Conservation (phyloP, 202 grass and related monocot species). For the Eragrostis tef region DNA sequence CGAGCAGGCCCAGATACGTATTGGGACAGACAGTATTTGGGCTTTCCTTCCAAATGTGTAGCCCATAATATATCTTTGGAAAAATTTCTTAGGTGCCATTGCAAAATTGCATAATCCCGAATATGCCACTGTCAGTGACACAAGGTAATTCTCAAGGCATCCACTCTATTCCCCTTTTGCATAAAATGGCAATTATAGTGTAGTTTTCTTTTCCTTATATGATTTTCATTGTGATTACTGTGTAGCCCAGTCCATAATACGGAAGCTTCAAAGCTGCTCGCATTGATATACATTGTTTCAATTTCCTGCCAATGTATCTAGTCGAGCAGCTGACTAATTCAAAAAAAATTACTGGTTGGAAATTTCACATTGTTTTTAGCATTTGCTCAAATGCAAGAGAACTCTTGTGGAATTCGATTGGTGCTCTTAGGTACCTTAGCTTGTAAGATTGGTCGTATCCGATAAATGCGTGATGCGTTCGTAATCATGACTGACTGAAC, state of each 20-base stretch:
- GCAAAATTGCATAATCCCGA: no score
- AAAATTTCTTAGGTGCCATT: no score
- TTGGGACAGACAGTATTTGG: no score
- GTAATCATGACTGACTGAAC: not conserved
- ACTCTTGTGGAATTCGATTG: not conserved
- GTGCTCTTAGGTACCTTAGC: not conserved
- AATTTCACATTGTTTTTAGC: not conserved
- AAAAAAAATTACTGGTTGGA: not conserved
- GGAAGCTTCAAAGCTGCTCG: not conserved
- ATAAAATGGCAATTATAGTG: not conserved
- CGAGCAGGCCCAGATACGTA: no score
- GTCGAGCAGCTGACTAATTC: not conserved
- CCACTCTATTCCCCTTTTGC: slow-evolving; percentile 2
- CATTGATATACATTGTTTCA: slow-evolving; percentile 7
- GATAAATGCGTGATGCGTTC: not conserved
- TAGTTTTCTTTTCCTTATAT: not conserved
- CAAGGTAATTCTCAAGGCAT: slow-evolving; percentile 47
- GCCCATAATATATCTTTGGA: no score
- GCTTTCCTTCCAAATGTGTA: no score
- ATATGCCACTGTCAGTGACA: no score
- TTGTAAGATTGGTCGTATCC: not conserved
- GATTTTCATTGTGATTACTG: not conserved
- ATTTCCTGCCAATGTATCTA: not conserved
- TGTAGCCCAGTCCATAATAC: not conserved
- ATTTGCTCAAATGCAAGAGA: not conserved